Evolutionary conservation across 1,284 basidiomycete genomes (phyloP).

Genomic region (Baeospora myosura): DNA sequence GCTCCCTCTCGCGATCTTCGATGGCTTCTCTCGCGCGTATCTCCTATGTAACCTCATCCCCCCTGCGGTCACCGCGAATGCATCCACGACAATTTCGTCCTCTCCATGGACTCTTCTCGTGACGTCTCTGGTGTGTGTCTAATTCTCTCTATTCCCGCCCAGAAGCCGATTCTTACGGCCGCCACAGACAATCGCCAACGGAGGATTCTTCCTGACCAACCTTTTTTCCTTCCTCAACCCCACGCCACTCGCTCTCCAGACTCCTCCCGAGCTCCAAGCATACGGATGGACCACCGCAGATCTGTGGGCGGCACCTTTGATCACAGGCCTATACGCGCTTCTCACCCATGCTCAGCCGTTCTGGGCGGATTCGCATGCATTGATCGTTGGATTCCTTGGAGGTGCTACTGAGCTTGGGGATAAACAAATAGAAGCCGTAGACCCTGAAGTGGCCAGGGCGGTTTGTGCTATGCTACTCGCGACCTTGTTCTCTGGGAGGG

Average conservation of each 20-base stretch:
- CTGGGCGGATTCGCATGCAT: constrained; percentile 54
- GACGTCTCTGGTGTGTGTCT: constrained; percentile 52
- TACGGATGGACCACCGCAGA: constrained; percentile 73
- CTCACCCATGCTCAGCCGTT: constrained; percentile 74
- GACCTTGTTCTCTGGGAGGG: constrained; percentile 46
- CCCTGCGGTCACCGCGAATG: constrained; percentile 46
- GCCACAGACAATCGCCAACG: constrained; percentile 68
- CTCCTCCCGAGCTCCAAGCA: constrained; percentile 60
- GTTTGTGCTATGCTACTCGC: constrained; percentile 58
- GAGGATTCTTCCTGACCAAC: constrained; percentile 66
- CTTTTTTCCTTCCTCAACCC: constrained; percentile 64
- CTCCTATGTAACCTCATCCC: constrained; percentile 69
- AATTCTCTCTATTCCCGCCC: neutral
- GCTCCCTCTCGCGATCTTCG: constrained; percentile 55
- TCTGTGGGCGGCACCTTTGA: constrained; percentile 66
- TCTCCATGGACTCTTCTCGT: constrained; percentile 70
- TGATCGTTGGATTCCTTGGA: constrained; percentile 36
- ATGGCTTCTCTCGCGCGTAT: constrained; percentile 62
- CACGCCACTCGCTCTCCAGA: constrained; percentile 51
- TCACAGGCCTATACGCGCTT: constrained; percentile 64
- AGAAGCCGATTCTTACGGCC: neutral
- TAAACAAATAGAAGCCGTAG: constrained; percentile 38
- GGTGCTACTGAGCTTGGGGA: constrained; percentile 19
- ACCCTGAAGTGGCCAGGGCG: constrained; percentile 58
- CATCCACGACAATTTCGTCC: constrained; percentile 38